These are phyloP conservation scores for Plasmodium relictum DNA, from an alignment of 169 alveolate genomes.

Conservation along the genomic window DNA sequence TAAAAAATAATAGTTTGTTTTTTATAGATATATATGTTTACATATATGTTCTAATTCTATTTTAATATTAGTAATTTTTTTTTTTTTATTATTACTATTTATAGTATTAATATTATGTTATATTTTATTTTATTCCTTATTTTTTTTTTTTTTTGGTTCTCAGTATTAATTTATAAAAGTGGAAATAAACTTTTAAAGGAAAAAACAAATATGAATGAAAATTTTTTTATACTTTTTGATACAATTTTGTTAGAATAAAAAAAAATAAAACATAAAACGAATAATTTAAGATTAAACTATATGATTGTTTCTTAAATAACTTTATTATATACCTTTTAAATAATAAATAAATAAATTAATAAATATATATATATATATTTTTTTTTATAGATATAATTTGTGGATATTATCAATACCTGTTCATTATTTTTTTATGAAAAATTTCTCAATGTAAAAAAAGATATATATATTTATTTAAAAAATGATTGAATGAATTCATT, in stretches of 20 bases:
- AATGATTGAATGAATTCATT: too few relatives aligned
- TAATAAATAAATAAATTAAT: slow-evolving; percentile 1
- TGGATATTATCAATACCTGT: slow-evolving; percentile 45
- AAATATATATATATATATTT: neutral
- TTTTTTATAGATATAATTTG: neutral
- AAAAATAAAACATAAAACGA: neutral
- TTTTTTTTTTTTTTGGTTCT: neutral
- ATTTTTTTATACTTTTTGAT: slow-evolving; percentile 7
- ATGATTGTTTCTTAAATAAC: too few relatives aligned
- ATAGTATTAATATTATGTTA: neutral
- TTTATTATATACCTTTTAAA: neutral
- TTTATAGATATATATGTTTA: neutral
- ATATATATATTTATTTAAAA: neutral
- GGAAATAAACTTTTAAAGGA: slow-evolving; percentile 56
- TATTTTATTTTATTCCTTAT: neutral
- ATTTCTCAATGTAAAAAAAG: slow-evolving; percentile 12
- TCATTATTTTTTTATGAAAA: slow-evolving; percentile 26
- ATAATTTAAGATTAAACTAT: neutral
- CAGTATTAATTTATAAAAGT: slow-evolving; percentile 36
- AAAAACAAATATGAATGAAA: slow-evolving; percentile 22
- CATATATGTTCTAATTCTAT: neutral
- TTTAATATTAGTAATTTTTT: too few relatives aligned
- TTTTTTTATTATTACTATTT: too few relatives aligned
- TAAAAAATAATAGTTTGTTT: neutral
- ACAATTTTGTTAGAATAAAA: slow-evolving; percentile 23